A percentile compares a stretch with the other conserved stretches of the same genome.
These are phyloP conservation scores for Ophiostoma ulmi DNA, from an alignment of 2,329 filamentous ascomycete species.

Conservation along the genomic window DNA sequence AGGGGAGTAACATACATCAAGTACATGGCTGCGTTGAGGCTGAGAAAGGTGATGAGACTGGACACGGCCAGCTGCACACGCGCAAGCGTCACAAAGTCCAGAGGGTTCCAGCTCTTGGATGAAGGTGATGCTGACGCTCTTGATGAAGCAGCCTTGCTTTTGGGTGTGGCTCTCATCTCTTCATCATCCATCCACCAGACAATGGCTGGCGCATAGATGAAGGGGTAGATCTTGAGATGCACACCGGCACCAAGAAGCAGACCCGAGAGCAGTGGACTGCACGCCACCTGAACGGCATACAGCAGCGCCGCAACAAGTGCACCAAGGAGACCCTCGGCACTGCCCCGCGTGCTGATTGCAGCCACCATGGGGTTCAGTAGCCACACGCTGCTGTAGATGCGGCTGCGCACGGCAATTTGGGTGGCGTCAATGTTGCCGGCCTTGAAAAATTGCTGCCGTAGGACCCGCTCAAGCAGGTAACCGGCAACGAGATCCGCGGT, in stretches of 20 bases:
- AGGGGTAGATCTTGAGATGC: slow-evolving; percentile 98
- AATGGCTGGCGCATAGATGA: slow-evolving; percentile 82
- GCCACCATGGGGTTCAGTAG: slow-evolving; percentile 97
- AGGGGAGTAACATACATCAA: slow-evolving; percentile 48
- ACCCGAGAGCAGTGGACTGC: slow-evolving; percentile 61
- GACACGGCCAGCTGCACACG: slow-evolving; percentile 55
- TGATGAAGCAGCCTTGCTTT: slow-evolving; percentile 20
- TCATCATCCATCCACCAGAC: slow-evolving; percentile 72
- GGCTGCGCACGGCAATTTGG: slow-evolving; percentile 43
- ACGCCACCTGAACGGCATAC: slow-evolving; percentile 66
- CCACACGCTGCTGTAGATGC: slow-evolving; percentile 83
- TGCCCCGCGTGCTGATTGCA: slow-evolving; percentile 89
- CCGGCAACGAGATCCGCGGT: slow-evolving; percentile 78
- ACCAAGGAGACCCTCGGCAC: slow-evolving; percentile 83
- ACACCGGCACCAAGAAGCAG: slow-evolving; percentile 74
- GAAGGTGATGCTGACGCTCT: slow-evolving; percentile 23
- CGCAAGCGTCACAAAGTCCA: slow-evolving; percentile 47
- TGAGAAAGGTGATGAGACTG: slow-evolving; percentile 68
- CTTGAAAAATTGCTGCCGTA: slow-evolving; percentile 27
- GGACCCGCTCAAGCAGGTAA: slow-evolving; percentile 58
- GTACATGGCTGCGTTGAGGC: slow-evolving; percentile 76
- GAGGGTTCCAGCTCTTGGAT: slow-evolving; percentile 25
- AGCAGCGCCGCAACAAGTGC: slow-evolving; percentile 77
- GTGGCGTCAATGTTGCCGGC: not conserved
- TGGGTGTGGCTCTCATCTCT: slow-evolving; percentile 33